Conservation (phyloP, 2,329 filamentous ascomycete species). For the Blumeria graminis region DNA sequence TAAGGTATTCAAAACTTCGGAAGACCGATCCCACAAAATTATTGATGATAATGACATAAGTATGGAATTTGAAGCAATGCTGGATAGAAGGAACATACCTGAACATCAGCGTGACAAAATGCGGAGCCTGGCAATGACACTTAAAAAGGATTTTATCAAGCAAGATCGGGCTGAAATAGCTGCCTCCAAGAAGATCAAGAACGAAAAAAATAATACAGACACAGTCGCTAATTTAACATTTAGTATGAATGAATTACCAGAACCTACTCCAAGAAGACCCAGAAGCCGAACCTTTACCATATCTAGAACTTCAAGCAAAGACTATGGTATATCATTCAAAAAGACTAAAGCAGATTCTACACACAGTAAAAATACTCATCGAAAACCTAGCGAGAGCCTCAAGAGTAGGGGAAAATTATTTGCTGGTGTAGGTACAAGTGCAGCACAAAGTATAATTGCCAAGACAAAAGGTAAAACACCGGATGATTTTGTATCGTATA, state of each 20-base stretch:
- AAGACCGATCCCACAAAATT: conserved; percentile 6
- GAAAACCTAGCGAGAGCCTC: conserved; percentile 49
- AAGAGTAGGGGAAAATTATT: conserved; percentile 32
- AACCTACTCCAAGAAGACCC: conserved; percentile 25
- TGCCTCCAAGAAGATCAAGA: conserved; percentile 22
- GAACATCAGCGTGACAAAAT: conserved; percentile 89
- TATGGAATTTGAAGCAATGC: conserved; percentile 32
- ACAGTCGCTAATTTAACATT: conserved; percentile 18
- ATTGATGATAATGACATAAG: conserved; percentile 30
- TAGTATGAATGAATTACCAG: conserved; percentile 14
- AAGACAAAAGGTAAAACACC: conserved; percentile 54
- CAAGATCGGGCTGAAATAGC: conserved; percentile 58
- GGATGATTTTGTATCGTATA: conserved; percentile 64
- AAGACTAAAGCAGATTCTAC: conserved; percentile 45
- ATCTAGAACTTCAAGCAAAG: conserved; percentile 18
- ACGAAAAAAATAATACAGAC: conserved; percentile 19
- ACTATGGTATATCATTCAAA: conserved; percentile 47
- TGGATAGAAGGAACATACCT: conserved; percentile 80
- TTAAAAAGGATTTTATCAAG: conserved; percentile 88
- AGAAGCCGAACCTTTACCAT: conserved; percentile 51
- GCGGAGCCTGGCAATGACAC: conserved; percentile 63
- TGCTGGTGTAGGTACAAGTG: conserved; percentile 28
- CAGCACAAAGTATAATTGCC: conserved; percentile 33
- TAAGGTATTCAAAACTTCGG: conserved; percentile 16
- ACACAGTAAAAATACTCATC: conserved; percentile 38